These are phyloP conservation scores for Fusarium sacchari DNA, from an alignment of 2,329 filamentous ascomycete species.

Conservation along the genomic window DNA sequence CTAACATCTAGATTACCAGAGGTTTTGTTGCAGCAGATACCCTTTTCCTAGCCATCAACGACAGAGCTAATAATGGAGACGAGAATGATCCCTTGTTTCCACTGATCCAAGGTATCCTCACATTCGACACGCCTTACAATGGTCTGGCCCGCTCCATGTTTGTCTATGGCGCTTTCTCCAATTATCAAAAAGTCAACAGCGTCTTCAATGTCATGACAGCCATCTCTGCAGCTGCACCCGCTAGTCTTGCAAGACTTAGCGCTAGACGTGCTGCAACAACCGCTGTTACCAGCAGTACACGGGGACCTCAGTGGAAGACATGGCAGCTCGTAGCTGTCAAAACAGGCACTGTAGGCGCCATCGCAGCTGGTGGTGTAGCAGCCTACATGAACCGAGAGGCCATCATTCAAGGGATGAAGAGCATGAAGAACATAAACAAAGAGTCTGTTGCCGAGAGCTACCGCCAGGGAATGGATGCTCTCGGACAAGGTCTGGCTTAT, in stretches of 20 bases:
- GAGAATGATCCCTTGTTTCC: constrained; percentile 72
- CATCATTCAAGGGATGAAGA: constrained; percentile 63
- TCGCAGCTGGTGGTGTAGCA: constrained; percentile 81
- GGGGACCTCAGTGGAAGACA: constrained; percentile 59
- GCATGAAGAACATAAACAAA: constrained; percentile 58
- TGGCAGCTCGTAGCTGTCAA: constrained; percentile 77
- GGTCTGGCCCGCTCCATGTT: constrained; percentile 70
- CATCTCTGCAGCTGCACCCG: constrained; percentile 59
- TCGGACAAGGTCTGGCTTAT: constrained; percentile 65
- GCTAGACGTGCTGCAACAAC: constrained; percentile 31
- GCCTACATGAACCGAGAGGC: constrained; percentile 81
- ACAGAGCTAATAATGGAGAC: constrained; percentile 58
- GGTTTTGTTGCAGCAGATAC: constrained; percentile 88
- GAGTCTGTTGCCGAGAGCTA: constrained; percentile 60
- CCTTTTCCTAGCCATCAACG: constrained; percentile 76
- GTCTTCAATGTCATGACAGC: constrained; percentile 69
- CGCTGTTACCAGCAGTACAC: constrained; percentile 35
- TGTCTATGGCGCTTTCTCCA: constrained; percentile 68
- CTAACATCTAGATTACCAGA: constrained; percentile 47
- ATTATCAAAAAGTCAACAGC: constrained; percentile 66
- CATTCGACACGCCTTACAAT: constrained; percentile 88
- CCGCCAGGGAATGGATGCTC: constrained; percentile 58
- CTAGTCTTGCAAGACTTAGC: constrained; percentile 50
- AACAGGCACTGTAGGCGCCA: constrained; percentile 83
- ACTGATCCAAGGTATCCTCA: constrained; percentile 80